These are phyloP conservation scores for Acanthamoeba lenticulata DNA, from an alignment of 208 protist genomes.

Conservation along the genomic window DNA sequence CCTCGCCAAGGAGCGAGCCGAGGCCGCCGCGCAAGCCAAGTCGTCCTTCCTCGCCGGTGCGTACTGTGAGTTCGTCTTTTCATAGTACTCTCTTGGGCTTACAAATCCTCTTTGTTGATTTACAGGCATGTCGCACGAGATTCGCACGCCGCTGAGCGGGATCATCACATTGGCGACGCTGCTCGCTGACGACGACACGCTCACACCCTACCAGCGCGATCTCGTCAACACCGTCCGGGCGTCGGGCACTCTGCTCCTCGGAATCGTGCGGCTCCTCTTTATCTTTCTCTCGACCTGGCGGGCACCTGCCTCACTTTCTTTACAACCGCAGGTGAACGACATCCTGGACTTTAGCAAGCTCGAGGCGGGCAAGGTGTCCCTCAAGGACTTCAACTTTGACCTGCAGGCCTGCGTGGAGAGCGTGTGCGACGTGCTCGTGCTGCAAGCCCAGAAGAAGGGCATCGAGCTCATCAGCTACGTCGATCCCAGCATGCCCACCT, in stretches of 20 bases:
- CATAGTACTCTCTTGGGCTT: background rate
- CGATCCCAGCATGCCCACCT: conserved; percentile 7
- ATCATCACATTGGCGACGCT: conserved; percentile 60
- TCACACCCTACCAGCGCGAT: conserved; percentile 51
- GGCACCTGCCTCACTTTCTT: background rate
- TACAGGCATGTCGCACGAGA: conserved; percentile 65
- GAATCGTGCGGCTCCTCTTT: background rate
- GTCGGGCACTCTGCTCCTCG: conserved; percentile 50
- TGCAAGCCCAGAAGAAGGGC: conserved; percentile 47
- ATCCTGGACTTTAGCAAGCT: conserved; percentile 67
- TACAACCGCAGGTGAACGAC: conserved; percentile 34
- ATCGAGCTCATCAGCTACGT: conserved; percentile 57
- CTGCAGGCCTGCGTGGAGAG: conserved; percentile 48
- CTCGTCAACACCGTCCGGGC: conserved; percentile 49
- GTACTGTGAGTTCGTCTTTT: background rate
- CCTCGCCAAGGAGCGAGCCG: conserved; percentile 58
- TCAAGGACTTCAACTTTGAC: conserved; percentile 54
- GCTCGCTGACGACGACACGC: conserved; percentile 43
- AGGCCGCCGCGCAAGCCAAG: conserved; percentile 55
- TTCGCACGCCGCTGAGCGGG: conserved; percentile 52
- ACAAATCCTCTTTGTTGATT: background rate
- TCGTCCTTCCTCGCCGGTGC: conserved; percentile 45
- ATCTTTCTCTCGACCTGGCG: background rate
- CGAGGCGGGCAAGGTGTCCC: conserved; percentile 59
- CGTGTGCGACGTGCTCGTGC: conserved; percentile 4